A percentile compares a stretch with the other conserved stretches of the same genome.
Conservation (phyloP, 2,329 filamentous ascomycete genomes). For the Venturia effusa region DNA sequence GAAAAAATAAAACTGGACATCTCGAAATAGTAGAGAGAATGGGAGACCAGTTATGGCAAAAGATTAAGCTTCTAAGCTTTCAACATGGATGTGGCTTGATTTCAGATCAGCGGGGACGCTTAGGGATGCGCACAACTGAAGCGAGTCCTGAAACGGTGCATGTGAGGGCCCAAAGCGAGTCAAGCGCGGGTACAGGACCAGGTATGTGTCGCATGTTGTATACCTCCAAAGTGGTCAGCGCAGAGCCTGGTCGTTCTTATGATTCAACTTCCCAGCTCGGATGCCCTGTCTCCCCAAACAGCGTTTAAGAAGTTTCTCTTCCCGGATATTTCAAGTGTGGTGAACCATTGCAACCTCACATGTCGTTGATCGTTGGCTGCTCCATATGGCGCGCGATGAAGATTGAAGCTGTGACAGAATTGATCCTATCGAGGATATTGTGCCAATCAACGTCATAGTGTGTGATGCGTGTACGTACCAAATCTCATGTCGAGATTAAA, state of each 20-base stretch:
- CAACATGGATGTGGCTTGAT: not conserved
- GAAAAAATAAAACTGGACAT: not conserved
- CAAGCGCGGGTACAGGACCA: not conserved
- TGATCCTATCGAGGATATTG: not conserved
- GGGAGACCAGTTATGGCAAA: not conserved
- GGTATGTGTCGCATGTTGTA: slow-evolving; percentile 1
- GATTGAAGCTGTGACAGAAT: not conserved
- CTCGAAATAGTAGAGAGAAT: not conserved
- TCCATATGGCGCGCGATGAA: not conserved
- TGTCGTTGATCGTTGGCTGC: not conserved
- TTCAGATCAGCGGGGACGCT: not conserved
- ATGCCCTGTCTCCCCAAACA: not conserved
- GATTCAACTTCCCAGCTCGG: not conserved
- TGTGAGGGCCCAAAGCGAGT: slow-evolving; percentile 3
- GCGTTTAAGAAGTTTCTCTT: not conserved
- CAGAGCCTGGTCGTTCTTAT: not conserved
- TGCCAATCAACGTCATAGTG: not conserved
- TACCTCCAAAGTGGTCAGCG: not conserved
- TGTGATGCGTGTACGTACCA: not conserved
- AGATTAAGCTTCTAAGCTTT: not conserved
- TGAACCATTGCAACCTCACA: not conserved
- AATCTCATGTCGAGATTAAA: not conserved
- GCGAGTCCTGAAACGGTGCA: not conserved
- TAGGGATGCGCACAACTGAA: not conserved
- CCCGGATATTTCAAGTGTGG: not conserved